Conservation (phyloP, 2,329 filamentous ascomycete genomes). For the Ophiostoma ulmi region DNA sequence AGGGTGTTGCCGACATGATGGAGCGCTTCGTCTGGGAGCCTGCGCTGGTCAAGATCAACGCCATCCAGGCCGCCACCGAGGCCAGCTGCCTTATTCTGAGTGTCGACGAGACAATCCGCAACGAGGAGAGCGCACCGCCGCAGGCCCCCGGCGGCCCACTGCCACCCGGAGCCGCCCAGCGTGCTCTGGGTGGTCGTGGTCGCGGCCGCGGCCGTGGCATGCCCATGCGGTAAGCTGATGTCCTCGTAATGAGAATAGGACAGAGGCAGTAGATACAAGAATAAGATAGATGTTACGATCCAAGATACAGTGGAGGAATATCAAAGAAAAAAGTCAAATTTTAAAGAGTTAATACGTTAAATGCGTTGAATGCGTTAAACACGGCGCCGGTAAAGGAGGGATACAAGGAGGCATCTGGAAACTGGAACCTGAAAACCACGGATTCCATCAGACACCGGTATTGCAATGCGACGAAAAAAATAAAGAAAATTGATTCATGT, state of each 20-base stretch:
- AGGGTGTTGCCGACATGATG: constrained; percentile 92
- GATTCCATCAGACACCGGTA: constrained; percentile 7
- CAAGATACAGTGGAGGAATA: background rate
- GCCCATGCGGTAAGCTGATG: constrained; percentile 64
- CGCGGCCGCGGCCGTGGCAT: constrained; percentile 80
- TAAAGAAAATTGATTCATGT: background rate
- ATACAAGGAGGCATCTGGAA: background rate
- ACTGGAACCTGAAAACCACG: constrained; percentile 5
- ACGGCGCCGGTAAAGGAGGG: background rate
- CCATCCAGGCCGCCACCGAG: constrained; percentile 91
- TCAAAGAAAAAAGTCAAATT: constrained; percentile 10
- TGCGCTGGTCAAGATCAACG: constrained; percentile 91
- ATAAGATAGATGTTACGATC: background rate
- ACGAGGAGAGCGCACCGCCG: constrained; percentile 84
- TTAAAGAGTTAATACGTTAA: background rate
- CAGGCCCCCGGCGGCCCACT: constrained; percentile 72
- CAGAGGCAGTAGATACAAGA: background rate
- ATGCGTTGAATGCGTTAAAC: background rate
- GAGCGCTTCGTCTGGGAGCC: constrained; percentile 97
- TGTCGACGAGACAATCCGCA: constrained; percentile 97
- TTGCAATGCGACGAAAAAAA: background rate
- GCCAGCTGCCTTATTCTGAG: constrained; percentile 91
- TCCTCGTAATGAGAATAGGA: no score
- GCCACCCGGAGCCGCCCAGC: constrained; percentile 78
- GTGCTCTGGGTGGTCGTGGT: constrained; percentile 54